Evolutionary conservation across 2,329 filamentous ascomycete species (phyloP).

Genomic region (Fusarium acutatum): DNA sequence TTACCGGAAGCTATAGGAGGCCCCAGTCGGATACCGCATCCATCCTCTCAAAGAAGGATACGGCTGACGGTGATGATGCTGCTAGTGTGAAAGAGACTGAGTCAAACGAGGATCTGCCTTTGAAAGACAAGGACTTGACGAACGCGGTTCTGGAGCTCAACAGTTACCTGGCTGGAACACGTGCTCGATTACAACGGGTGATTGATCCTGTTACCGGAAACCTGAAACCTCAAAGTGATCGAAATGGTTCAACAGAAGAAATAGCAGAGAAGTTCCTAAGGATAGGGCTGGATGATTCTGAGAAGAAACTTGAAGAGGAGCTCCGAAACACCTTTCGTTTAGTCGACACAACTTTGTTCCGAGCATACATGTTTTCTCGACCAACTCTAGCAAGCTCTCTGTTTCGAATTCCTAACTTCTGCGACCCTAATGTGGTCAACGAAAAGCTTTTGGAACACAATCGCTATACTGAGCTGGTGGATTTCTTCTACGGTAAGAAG

Average conservation of each 20-base stretch:
- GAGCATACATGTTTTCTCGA: constrained; percentile 91
- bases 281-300: constrained; percentile 55
- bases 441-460: constrained; percentile 89
- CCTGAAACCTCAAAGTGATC: constrained; percentile 60
- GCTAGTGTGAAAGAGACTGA: constrained; percentile 59
- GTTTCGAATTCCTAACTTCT: constrained; percentile 97
- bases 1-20: constrained; percentile 57
- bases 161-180: constrained; percentile 87
- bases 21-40: constrained; percentile 64
- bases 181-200: constrained; percentile 69
- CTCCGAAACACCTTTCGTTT: constrained; percentile 80
- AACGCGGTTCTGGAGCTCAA: constrained; percentile 84
- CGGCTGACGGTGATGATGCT: constrained; percentile 62
- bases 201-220: constrained; percentile 70
- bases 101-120: constrained; percentile 57
- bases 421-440: constrained; percentile 94
- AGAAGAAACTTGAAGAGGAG: constrained; percentile 73
- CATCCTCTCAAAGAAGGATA: constrained; percentile 65
- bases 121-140: constrained; percentile 85
- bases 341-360: constrained; percentile 93
- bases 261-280: constrained; percentile 66
- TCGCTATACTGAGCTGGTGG: constrained; percentile 92
- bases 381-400: constrained; percentile 86
- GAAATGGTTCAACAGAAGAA: constrained; percentile 56
- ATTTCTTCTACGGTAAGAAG: constrained; percentile 96